A percentile compares a stretch with the other conserved stretches of the same genome.
phyloP scores from a whole-genome alignment of 73 alveolate genomes.

The Paramecium pentaurelia region DNA sequence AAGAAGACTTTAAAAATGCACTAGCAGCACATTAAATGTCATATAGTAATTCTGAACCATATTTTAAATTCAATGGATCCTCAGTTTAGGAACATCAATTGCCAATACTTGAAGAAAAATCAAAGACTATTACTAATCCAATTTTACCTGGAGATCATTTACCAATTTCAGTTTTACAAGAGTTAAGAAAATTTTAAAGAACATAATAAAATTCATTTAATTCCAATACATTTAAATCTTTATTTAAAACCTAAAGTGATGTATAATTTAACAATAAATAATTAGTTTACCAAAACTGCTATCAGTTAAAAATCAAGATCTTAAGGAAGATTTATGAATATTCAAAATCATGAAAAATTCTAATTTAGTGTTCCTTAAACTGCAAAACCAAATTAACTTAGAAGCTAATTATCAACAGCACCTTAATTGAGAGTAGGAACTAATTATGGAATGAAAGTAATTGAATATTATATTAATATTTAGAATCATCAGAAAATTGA shows the following conservation, averaged over 20 bases:
- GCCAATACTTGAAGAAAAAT: constrained; percentile 18
- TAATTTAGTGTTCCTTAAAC: constrained; percentile 13
- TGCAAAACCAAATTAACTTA: not conserved
- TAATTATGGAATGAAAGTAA: constrained; percentile 22
- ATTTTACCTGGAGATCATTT: constrained; percentile 13
- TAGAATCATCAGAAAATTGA: not conserved
- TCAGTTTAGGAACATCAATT: not conserved
- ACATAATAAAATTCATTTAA: not conserved
- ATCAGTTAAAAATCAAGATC: not conserved
- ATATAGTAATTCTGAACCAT: not conserved
- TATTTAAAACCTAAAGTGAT: constrained; percentile 16
- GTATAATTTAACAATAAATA: not conserved
- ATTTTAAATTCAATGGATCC: not conserved
- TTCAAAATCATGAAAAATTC: not conserved
- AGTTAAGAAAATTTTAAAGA: not conserved
- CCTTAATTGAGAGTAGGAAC: not conserved
- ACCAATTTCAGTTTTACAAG: not conserved
- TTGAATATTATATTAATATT: not conserved
- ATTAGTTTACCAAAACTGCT: constrained; percentile 15
- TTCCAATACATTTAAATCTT: not conserved
- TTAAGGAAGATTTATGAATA: not conserved
- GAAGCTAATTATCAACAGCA: not conserved
- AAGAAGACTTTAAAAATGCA: constrained; percentile 30
- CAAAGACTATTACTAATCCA: not conserved
- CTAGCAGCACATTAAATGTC: not conserved